These are phyloP conservation scores for Candida arabinofermentans DNA, from an alignment of 805 yeast genomes.

Conservation along the genomic window DNA sequence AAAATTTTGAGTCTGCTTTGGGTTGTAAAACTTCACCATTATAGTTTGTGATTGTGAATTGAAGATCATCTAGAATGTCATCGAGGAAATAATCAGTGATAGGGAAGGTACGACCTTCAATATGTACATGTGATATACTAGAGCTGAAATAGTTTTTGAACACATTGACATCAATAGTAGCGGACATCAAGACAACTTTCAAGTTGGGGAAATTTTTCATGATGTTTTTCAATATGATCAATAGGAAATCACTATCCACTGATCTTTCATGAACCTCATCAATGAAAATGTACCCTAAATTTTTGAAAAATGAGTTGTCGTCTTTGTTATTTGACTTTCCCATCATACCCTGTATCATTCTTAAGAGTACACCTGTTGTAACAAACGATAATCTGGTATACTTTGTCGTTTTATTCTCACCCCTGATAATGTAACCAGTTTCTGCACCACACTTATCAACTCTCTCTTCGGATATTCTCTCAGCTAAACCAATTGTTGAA, in stretches of 20 bases:
- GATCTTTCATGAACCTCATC: slow-evolving; percentile 98
- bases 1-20: slow-evolving; percentile 60
- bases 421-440: slow-evolving; percentile 87
- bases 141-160: slow-evolving; percentile 64
- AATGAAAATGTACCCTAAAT: slow-evolving; percentile 67
- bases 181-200: slow-evolving; percentile 84
- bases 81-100: slow-evolving; percentile 75
- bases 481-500: slow-evolving; percentile 91
- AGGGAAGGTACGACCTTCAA: slow-evolving; percentile 92
- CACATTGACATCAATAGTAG: slow-evolving; percentile 73
- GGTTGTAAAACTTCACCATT: slow-evolving; percentile 45
- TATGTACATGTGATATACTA: slow-evolving; percentile 62
- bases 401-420: slow-evolving; percentile 65
- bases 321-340: slow-evolving; percentile 18
- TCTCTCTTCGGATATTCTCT: slow-evolving; percentile 85
- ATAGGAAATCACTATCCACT: slow-evolving; percentile 79
- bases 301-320: slow-evolving; percentile 40
- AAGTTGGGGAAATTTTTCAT: slow-evolving; percentile 47
- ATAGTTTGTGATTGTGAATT: slow-evolving; percentile 46
- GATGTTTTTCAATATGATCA: slow-evolving; percentile 69
- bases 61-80: slow-evolving; percentile 50
- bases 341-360: slow-evolving; percentile 67
- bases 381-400: slow-evolving; percentile 78
- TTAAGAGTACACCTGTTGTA: slow-evolving; percentile 86
- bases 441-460: slow-evolving; percentile 61